Percentiles rank a stretch among this genome's conserved stretches.
phyloP scores from a whole-genome alignment of 208 protist species.

The Leishmania tarentolae region DNA sequence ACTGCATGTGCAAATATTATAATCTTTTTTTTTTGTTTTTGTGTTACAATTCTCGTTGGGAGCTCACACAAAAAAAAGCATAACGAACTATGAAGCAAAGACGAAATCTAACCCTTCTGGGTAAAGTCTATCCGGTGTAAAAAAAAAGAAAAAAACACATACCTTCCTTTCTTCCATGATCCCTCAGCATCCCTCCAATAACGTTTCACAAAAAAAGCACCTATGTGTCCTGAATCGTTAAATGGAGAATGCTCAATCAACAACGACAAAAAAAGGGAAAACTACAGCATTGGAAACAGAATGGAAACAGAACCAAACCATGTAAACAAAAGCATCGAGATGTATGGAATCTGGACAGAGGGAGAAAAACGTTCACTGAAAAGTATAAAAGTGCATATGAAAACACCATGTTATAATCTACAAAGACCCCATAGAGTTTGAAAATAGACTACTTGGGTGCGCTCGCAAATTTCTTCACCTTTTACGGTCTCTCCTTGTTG shows the following conservation, averaged over 20 bases:
- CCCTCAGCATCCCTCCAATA: slow-evolving; percentile 2
- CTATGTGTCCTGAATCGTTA: background rate
- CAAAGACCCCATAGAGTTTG: background rate
- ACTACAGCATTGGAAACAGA: background rate
- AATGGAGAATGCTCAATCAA: background rate
- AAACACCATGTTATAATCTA: background rate
- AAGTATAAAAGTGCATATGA: background rate
- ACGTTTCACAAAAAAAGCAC: slow-evolving; percentile 18
- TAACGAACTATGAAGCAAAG: slow-evolving; percentile 7
- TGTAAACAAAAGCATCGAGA: background rate
- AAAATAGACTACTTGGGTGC: background rate
- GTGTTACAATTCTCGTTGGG: slow-evolving; percentile 2
- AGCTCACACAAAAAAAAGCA: background rate
- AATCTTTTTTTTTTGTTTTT: slow-evolving; percentile 13
- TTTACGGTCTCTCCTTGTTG: background rate
- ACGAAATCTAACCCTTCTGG: slow-evolving; percentile 36
- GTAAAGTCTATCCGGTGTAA: slow-evolving; percentile 27
- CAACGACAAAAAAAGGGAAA: background rate
- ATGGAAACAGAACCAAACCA: background rate
- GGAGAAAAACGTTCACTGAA: background rate
- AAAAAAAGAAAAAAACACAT: background rate
- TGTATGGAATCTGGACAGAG: background rate
- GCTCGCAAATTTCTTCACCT: background rate
- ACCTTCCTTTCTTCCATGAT: background rate
- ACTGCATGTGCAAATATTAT: background rate